Percentiles rank a stretch among this genome's conserved stretches.
Evolutionary conservation across 495 filamentous ascomycete species (phyloP).

Genomic region (Peziza echinospora): DNA sequence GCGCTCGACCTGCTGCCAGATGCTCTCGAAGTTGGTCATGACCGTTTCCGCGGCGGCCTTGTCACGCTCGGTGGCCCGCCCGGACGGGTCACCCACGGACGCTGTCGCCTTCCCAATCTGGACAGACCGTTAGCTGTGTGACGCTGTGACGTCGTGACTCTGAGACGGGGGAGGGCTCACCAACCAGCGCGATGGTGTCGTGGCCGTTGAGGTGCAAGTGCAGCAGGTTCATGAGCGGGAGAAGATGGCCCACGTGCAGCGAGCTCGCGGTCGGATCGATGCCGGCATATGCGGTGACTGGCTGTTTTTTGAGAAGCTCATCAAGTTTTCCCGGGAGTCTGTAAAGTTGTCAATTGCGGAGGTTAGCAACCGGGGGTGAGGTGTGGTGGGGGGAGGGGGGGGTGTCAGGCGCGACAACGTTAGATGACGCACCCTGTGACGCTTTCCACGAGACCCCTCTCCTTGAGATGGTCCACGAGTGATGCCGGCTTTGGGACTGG

Average conservation of each 20-base stretch:
- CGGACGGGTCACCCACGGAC: constrained; percentile 73
- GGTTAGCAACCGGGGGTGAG: background rate
- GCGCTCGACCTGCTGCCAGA: constrained; percentile 60
- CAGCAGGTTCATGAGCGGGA: constrained; percentile 83
- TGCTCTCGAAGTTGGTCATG: constrained; percentile 47
- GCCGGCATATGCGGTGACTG: constrained; percentile 66
- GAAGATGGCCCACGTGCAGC: constrained; percentile 76
- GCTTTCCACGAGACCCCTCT: constrained; percentile 59
- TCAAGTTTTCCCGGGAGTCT: constrained; percentile 38
- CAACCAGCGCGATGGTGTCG: constrained; percentile 43
- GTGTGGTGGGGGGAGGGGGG: background rate
- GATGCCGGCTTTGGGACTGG: background rate
- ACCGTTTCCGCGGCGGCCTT: constrained; percentile 31
- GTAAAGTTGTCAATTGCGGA: background rate
- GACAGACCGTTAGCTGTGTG: too few species aligned
- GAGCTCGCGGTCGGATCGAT: constrained; percentile 84
- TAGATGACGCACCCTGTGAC: constrained; percentile 47
- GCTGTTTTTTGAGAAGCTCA: constrained; percentile 42
- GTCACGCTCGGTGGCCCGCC: constrained; percentile 44
- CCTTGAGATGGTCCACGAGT: constrained; percentile 33
- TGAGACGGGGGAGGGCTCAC: constrained; percentile 7
- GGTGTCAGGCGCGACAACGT: background rate
- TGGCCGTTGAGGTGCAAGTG: constrained; percentile 83
- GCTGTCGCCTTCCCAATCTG: constrained; percentile 69
- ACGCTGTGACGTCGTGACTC: background rate